Evolutionary conservation across 2,329 filamentous ascomycete genomes (phyloP).

Genomic region (Bipolaris victoriae): DNA sequence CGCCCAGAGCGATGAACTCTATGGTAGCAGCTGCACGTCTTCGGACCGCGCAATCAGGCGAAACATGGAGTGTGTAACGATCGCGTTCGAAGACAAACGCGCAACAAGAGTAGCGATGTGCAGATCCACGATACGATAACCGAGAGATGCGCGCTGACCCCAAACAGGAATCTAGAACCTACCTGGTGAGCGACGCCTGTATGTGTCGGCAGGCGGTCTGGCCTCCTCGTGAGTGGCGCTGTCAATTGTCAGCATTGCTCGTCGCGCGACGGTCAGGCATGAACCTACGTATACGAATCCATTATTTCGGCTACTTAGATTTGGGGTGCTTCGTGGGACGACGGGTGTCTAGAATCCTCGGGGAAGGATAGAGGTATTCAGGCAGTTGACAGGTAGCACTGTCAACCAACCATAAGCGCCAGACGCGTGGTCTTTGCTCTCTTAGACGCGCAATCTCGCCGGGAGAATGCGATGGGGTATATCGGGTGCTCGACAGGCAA

Average conservation of each 20-base stretch:
- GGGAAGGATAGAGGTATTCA: constrained; percentile 19
- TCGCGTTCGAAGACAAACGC: neutral
- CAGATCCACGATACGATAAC: neutral
- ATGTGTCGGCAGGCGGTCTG: constrained; percentile 54
- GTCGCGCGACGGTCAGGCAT: neutral
- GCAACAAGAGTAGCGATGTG: neutral
- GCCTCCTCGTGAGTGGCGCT: constrained; percentile 60
- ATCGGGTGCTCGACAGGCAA: constrained; percentile 38
- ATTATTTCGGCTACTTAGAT: constrained; percentile 24
- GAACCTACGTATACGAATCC: constrained; percentile 49
- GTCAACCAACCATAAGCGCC: constrained; percentile 29
- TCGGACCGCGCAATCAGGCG: constrained; percentile 3
- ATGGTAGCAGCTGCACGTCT: neutral
- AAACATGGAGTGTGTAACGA: constrained; percentile 1
- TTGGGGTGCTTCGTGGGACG: neutral
- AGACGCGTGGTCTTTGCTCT: constrained; percentile 21
- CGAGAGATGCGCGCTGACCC: neutral
- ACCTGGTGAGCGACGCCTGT: constrained; percentile 73
- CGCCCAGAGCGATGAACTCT: neutral
- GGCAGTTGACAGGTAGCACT: constrained; percentile 15
- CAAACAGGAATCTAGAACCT: constrained; percentile 42
- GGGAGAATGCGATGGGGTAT: constrained; percentile 31
- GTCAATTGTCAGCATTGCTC: constrained; percentile 22
- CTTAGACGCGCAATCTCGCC: constrained; percentile 28
- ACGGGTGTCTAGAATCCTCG: constrained; percentile 1